phyloP scores from a whole-genome alignment of 345 rosid genomes.

The Mallotus nudiflorus region DNA sequence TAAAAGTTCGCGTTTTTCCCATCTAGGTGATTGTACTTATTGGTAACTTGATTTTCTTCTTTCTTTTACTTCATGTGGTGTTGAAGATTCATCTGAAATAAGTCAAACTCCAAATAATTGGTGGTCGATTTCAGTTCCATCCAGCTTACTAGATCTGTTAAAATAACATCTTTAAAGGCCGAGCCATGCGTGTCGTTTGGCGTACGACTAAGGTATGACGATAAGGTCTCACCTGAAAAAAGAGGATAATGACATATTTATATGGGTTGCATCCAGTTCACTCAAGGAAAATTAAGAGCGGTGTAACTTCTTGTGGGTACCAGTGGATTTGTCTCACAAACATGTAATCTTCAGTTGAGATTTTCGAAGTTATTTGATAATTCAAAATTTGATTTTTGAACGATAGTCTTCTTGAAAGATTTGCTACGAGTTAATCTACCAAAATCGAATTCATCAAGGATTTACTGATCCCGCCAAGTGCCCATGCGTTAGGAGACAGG shows the following conservation, averaged over 20 bases:
- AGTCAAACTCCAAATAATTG: not conserved
- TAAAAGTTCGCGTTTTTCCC: not conserved
- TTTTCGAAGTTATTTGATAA: not conserved
- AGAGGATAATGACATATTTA: not conserved
- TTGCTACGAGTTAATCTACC: no score
- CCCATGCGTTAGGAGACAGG: no score
- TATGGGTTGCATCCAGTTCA: conserved; percentile 23
- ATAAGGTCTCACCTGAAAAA: not conserved
- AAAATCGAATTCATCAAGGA: no score
- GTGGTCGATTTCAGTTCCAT: not conserved
- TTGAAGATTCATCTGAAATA: not conserved
- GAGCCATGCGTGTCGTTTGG: not conserved
- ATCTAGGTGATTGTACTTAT: not conserved
- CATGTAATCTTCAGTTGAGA: not conserved
- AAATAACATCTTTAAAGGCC: not conserved
- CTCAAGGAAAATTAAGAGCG: not conserved
- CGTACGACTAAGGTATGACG: conserved; percentile 6
- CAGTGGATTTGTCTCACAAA: not conserved
- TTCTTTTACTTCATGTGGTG: not conserved
- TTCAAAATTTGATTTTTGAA: no score
- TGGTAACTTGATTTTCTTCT: not conserved
- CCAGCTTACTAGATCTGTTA: no score
- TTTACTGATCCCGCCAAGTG: no score
- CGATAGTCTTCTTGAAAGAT: no score
- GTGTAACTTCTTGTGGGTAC: not conserved